Evolutionary conservation across 2,329 filamentous ascomycete genomes (phyloP).

Genomic region (Penicillium glabrum): DNA sequence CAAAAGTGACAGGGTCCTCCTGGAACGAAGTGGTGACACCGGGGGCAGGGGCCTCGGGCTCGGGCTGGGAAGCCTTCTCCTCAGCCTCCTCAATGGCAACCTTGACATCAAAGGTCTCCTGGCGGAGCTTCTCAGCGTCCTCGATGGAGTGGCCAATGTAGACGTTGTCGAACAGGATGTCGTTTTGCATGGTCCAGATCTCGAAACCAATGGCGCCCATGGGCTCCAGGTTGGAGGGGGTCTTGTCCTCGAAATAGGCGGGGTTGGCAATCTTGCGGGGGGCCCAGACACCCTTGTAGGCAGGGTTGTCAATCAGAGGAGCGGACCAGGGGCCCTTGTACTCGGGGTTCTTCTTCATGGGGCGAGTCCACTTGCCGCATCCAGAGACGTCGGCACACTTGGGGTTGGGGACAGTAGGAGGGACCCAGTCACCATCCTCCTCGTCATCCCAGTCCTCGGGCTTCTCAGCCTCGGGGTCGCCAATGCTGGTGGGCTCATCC

Average conservation of each 20-base stretch:
- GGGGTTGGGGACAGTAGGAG: constrained; percentile 88
- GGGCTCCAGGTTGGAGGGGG: constrained; percentile 92
- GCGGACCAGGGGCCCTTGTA: constrained; percentile 99
- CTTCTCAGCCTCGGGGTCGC: constrained; percentile 95
- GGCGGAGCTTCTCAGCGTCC: constrained; percentile 84
- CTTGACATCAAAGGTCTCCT: constrained; percentile 91
- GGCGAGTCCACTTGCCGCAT: constrained; percentile 89
- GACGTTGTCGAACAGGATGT: constrained; percentile 99
- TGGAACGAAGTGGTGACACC: constrained; percentile 78
- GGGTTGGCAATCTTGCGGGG: constrained; percentile 98
- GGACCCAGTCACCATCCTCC: constrained; percentile 96
- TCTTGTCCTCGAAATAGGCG: constrained; percentile 95
- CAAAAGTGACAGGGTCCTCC: constrained; percentile 82
- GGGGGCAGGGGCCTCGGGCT: constrained; percentile 63
- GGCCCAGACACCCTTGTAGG: constrained; percentile 94
- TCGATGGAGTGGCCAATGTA: constrained; percentile 97
- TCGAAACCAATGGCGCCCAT: constrained; percentile 94
- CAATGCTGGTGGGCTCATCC: constrained; percentile 75
- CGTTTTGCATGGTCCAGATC: constrained; percentile 99
- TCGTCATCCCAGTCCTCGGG: constrained; percentile 99
- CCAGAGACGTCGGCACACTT: constrained; percentile 93
- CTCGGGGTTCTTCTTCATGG: constrained; percentile 88
- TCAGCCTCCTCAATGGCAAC: constrained; percentile 75
- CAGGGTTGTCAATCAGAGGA: constrained; percentile 92
- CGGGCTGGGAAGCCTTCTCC: constrained; percentile 77